Evolutionary conservation across 305 asterid species (phyloP), one percentile per base, ranked within the genome.

Genomic region (Solanum aculeatissimum): DNA sequence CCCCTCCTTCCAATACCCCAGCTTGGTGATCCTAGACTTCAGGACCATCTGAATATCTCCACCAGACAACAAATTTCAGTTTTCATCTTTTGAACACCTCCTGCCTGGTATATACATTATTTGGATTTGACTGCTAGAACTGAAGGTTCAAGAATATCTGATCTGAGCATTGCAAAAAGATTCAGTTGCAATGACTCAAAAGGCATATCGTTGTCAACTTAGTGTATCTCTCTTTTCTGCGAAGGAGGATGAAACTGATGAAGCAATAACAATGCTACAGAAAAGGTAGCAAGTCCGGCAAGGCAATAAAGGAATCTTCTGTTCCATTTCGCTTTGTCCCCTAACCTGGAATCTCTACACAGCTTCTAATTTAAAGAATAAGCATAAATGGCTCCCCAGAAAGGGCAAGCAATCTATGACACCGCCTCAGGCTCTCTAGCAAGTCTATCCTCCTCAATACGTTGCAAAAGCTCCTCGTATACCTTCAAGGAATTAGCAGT

Each of bases 381-480:
- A 77, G 66, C 49, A 53, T 51, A 51, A 49, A 40, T 0, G 6
- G 0, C 11, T 11, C 81, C 42, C 25, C 2, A 1, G 15, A 77
- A 77, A 77, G 18, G 62, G 80, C 35, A 71, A 21, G 80, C 35
- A 71, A 72, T 23, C 85, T 89, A 93, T 1, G 91, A 90, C 85
- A 85, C 92, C 19, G 70, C 78, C 35, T 89, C 93, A 63, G 86
- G 90, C 86, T 87, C 91, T 77, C 86, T 89, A 47, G 89, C 85
- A 85, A 91, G 92, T 84, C 83, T 92, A 83, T 94, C 96, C 88
- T 96, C 98, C 80, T 91, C 94, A 25, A 96, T 93, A 45, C 95
- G 92, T 80, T 91, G 95, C 90, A 93, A 88, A 49, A 96, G 80
- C 83, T 93, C 98, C 91, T 93, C 98, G 0, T 94, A 91, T 15